Percentiles rank a stretch among this genome's conserved stretches.
Evolutionary conservation across 306 rosid species (phyloP).

Genomic region (Styphnolobium japonicum): DNA sequence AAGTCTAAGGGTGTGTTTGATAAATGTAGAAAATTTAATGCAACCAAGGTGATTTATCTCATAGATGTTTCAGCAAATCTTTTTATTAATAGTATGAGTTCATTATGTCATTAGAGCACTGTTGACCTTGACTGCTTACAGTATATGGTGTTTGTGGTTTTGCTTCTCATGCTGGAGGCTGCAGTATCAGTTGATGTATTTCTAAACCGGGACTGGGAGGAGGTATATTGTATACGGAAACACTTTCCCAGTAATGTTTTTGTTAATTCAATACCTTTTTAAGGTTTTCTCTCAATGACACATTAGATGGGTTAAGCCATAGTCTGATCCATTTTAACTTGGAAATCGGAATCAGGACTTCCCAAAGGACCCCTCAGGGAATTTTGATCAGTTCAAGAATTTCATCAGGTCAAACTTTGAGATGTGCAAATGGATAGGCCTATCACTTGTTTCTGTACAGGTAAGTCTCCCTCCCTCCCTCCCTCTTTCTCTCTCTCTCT

Average conservation of each 20-base stretch:
- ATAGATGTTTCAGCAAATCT: no score
- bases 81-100: no score
- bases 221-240: slow-evolving; percentile 38
- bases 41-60: no score
- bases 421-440: slow-evolving; percentile 74
- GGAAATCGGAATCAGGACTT: slow-evolving; percentile 58
- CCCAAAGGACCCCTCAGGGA: slow-evolving; percentile 70
- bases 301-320: not conserved
- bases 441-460: slow-evolving; percentile 65
- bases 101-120: slow-evolving; percentile 1
- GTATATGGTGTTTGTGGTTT: slow-evolving; percentile 63
- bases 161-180: slow-evolving; percentile 73
- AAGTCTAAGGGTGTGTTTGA: no score
- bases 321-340: slow-evolving; percentile 25
- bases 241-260: not conserved
- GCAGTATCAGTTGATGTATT: slow-evolving; percentile 66
- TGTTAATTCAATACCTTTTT: not conserved
- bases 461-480: slow-evolving; percentile 33
- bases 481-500: slow-evolving; percentile 10
- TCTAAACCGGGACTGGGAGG: slow-evolving; percentile 69
- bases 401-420: slow-evolving; percentile 61
- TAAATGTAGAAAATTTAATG: no score
- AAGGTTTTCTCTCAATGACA: not conserved
- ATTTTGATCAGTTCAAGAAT: slow-evolving; percentile 58
- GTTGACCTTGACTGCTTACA: slow-evolving; percentile 38